Evolutionary conservation across 306 rosid species (phyloP), one percentile per base, ranked within the genome.

Genomic region (Sicyos baderoa): DNA sequence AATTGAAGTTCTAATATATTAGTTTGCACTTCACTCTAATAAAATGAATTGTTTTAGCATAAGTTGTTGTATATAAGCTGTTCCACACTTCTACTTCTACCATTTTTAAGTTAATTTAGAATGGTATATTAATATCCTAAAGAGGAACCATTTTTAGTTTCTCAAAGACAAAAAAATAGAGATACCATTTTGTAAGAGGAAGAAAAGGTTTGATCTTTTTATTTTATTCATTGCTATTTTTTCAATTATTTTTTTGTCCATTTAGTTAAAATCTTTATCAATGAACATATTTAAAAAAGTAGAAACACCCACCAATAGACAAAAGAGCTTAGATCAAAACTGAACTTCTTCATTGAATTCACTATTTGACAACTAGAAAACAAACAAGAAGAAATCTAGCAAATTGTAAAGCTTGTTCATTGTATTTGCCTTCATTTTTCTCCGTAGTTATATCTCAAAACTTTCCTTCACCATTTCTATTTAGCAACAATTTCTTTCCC

Each of bases 1-100:
- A 67, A 49, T 47, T 67, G 44, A 67, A 45, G 25, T 67, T 67
- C 72, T 48, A 44, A 14, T 44, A 14, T 44, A 65, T 65, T 65
- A 37, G 44, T 37, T 37, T 37, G 44, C 44, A 29, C 35, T 29
- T 29, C 35, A 29, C 35, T 29, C 35, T 37, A 37, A 37, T 6
- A 63, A 66, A 66, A 22, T 12, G 11, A 35, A 45, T 45, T 47
- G 54, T 21, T 47, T 66, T 40, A 12, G 54, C 70, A 65, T 19
- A 3, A 37, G 44, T 37, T 37, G 6, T 23, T 19, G 37, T 64
- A 64, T 4, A 23, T 57, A 29, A 47, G 40, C 17, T 23, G 42
- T 55, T 6, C 16, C 11, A 14, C 54, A 27, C 12, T 66, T 45
- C 5, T 42, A 27, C 12, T 66, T 45, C 5, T 42, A 9, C 32